Percentiles rank a stretch among this genome's conserved stretches.
These are phyloP conservation scores for Eucalyptus victrix DNA, from an alignment of 345 rosid species.

Conservation along the genomic window DNA sequence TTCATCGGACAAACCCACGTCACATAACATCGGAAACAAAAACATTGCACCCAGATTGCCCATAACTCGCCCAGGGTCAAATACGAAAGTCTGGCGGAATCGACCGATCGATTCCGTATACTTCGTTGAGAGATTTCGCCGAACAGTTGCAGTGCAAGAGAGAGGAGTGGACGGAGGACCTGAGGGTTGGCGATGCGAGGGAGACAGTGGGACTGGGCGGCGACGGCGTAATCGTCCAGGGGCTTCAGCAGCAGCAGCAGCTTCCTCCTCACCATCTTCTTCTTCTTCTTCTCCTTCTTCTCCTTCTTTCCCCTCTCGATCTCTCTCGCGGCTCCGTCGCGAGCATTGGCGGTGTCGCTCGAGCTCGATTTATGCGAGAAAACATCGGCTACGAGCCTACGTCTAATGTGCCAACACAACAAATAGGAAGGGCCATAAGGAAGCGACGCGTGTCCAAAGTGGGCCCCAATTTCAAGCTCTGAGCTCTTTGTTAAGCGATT, in stretches of 20 bases:
- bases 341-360: background rate
- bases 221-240: conserved; percentile 37
- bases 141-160: background rate
- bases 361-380: background rate
- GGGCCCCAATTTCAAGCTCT: too few relatives aligned
- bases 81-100: background rate
- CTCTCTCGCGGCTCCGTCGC: background rate
- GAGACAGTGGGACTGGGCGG: conserved; percentile 13
- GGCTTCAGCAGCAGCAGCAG: conserved; percentile 74
- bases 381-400: too few relatives aligned
- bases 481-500: too few relatives aligned
- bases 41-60: background rate
- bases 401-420: too few relatives aligned
- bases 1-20: background rate
- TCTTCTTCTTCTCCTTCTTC: background rate
- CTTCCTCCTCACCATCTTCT: conserved; percentile 54
- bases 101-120: background rate
- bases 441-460: too few relatives aligned
- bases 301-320: background rate
- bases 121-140: background rate
- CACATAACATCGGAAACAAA: background rate
- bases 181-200: conserved; percentile 31
- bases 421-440: too few relatives aligned
- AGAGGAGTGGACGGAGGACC: conserved; percentile 8
- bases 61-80: background rate